phyloP scores from a whole-genome alignment of 2,329 filamentous ascomycete species.

The Ilyonectria mors-panacis region DNA sequence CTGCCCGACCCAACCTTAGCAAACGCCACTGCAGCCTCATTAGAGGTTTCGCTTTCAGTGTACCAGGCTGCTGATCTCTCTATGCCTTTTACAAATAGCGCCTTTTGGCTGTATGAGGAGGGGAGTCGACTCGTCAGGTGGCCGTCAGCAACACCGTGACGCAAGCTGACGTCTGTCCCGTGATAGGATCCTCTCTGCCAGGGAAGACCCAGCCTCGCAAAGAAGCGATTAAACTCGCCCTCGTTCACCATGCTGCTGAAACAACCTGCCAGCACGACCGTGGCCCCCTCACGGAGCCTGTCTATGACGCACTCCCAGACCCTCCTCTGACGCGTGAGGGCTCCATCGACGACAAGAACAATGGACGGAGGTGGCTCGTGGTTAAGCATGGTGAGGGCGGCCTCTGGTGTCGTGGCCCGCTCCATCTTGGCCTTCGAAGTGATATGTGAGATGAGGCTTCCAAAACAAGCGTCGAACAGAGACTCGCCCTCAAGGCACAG shows the following conservation, averaged over 20 bases:
- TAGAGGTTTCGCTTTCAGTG: background rate
- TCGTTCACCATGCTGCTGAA: conserved; percentile 14
- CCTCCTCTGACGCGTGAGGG: conserved; percentile 7
- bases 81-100: conserved; percentile 4
- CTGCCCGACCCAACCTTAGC: conserved; percentile 17
- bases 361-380: conserved; percentile 14
- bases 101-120: conserved; percentile 21
- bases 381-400: conserved; percentile 17
- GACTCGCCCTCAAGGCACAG: conserved; percentile 19
- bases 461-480: conserved; percentile 4
- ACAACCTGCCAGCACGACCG: conserved; percentile 20
- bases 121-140: background rate
- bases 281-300: conserved; percentile 22
- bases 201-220: conserved; percentile 29
- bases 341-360: conserved; percentile 25
- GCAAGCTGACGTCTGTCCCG: conserved; percentile 4
- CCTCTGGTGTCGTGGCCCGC: conserved; percentile 9
- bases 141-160: background rate
- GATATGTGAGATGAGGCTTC: conserved; percentile 1
- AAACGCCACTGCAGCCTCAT: conserved; percentile 27
- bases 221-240: conserved; percentile 26
- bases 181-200: conserved; percentile 26
- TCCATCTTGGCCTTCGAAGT: conserved; percentile 22
- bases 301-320: conserved; percentile 23
- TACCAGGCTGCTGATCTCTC: conserved; percentile 23